Evolutionary conservation across 1,284 basidiomycete species (phyloP).

Genomic region (Microbotryum silenes-acaulis): DNA sequence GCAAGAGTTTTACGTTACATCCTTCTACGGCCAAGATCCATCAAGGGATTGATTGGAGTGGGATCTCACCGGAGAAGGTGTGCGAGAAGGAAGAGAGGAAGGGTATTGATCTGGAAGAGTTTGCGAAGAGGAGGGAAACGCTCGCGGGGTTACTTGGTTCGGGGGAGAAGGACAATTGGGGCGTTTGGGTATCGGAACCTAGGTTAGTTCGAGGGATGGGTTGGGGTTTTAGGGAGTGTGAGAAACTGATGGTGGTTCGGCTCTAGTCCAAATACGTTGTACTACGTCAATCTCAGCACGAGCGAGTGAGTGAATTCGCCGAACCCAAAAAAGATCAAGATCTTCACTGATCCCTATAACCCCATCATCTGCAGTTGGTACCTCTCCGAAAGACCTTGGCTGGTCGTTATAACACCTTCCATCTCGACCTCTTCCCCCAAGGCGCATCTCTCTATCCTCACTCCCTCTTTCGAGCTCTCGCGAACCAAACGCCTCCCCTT

Average conservation of each 20-base stretch:
- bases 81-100: no score
- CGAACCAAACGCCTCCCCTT: constrained; percentile 54
- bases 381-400: constrained; percentile 66
- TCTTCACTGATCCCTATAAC: constrained; percentile 39
- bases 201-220: neutral
- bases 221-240: neutral
- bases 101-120: constrained; percentile 5
- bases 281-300: constrained; percentile 58
- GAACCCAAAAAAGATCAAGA: neutral
- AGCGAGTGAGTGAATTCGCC: no score
- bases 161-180: neutral
- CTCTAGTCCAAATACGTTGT: constrained; percentile 52
- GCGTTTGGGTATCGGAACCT: constrained; percentile 13
- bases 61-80: no score
- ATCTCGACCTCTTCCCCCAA: constrained; percentile 27
- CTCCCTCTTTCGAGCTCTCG: constrained; percentile 66
- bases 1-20: no score
- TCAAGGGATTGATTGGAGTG: no score
- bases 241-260: neutral
- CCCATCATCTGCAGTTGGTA: constrained; percentile 47
- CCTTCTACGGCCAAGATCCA: no score
- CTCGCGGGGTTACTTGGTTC: neutral
- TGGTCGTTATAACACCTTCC: constrained; percentile 56
- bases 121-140: neutral
- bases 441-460: constrained; percentile 55